Evolutionary conservation across 306 rosid genomes (phyloP).

Genomic region (Calophaca sinica): DNA sequence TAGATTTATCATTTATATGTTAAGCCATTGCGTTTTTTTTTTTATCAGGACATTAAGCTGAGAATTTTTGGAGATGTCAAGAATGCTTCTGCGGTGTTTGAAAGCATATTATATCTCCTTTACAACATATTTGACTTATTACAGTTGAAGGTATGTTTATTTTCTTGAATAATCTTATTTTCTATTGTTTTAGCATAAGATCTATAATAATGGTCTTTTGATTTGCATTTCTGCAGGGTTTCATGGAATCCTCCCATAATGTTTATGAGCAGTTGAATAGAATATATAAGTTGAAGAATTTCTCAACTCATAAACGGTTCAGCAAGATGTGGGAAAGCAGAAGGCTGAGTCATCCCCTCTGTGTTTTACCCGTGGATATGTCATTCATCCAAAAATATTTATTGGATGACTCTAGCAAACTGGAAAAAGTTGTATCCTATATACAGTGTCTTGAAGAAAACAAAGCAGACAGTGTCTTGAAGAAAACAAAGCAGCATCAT

Average conservation of each 20-base stretch:
- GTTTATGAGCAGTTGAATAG: slow-evolving; percentile 63
- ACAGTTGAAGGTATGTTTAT: slow-evolving; percentile 70
- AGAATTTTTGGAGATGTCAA: slow-evolving; percentile 66
- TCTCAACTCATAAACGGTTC: slow-evolving; percentile 65
- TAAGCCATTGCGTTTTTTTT: no score
- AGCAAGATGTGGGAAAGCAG: slow-evolving; percentile 72
- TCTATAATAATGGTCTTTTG: slow-evolving; percentile 15
- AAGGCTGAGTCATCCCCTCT: slow-evolving; percentile 74
- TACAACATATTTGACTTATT: slow-evolving; percentile 71
- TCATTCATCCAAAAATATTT: slow-evolving; percentile 53
- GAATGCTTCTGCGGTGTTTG: slow-evolving; percentile 58
- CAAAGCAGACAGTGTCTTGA: slow-evolving; percentile 40
- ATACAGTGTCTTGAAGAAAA: slow-evolving; percentile 23
- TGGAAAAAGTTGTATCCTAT: no score
- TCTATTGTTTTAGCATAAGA: slow-evolving; percentile 33
- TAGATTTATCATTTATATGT: no score
- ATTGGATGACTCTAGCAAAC: slow-evolving; percentile 56
- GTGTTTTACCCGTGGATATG: slow-evolving; percentile 72
- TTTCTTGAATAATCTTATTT: slow-evolving; percentile 26
- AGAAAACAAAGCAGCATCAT: slow-evolving; percentile 51
- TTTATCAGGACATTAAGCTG: no score
- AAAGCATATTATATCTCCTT: slow-evolving; percentile 59
- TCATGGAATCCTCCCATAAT: slow-evolving; percentile 57
- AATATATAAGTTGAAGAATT: slow-evolving; percentile 62
- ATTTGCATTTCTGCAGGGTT: slow-evolving; percentile 66